Conservation (phyloP, 768 basidiomycete genomes). For the Macrocybe gigantea region DNA sequence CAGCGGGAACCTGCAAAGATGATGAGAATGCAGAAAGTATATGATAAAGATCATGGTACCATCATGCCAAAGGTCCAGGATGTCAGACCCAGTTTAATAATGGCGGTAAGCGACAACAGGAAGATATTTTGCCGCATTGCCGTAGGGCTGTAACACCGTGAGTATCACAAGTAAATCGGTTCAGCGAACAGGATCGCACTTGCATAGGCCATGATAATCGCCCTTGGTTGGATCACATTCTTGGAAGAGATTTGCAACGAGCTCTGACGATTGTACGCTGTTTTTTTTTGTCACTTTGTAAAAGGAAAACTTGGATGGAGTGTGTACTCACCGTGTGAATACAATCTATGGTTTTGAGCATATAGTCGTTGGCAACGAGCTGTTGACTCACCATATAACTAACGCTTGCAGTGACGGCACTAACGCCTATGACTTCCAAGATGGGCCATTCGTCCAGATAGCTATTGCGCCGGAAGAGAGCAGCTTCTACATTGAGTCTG, state of each 20-base stretch:
- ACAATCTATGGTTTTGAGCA: conserved; percentile 40
- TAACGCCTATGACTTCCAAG: conserved; percentile 55
- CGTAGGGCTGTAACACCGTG: conserved; percentile 38
- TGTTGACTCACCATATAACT: conserved; percentile 51
- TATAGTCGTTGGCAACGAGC: background rate
- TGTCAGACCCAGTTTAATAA: conserved; percentile 55
- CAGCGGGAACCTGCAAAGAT: conserved; percentile 56
- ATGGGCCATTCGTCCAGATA: conserved; percentile 55
- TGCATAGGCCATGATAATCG: conserved; percentile 77
- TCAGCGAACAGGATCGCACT: conserved; percentile 35
- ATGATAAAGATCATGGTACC: conserved; percentile 29
- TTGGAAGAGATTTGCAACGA: conserved; percentile 78
- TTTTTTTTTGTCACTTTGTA: background rate
- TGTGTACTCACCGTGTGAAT: conserved; percentile 44
- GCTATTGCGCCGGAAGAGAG: conserved; percentile 55
- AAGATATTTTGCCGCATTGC: conserved; percentile 67
- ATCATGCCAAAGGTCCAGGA: conserved; percentile 80
- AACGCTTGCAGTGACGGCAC: conserved; percentile 63
- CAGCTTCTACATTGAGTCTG: conserved; percentile 57
- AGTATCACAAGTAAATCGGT: background rate
- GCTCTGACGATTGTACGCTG: conserved; percentile 71
- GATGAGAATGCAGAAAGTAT: background rate
- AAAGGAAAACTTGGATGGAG: background rate
- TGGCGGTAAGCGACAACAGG: conserved; percentile 55
- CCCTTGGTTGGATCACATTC: conserved; percentile 69